phyloP scores from a whole-genome alignment of 768 basidiomycete species.

The Strobilomyces dryophilus region DNA sequence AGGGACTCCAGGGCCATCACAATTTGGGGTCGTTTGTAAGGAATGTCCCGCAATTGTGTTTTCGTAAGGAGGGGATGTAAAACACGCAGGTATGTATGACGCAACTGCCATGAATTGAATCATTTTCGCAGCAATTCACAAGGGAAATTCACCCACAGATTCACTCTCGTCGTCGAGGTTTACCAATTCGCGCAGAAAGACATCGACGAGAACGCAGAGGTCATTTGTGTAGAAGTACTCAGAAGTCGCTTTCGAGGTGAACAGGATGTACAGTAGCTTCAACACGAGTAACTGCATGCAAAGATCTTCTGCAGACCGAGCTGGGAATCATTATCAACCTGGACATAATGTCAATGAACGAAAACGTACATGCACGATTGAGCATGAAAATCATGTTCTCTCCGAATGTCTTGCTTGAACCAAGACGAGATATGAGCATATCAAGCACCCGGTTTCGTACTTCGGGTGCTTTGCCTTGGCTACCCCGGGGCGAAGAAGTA shows the following conservation, averaged over 20 bases:
- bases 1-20: slow-evolving; percentile 78
- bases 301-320: slow-evolving; percentile 81
- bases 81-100: slow-evolving; percentile 96
- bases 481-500: slow-evolving; percentile 18
- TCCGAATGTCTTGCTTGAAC: slow-evolving; percentile 91
- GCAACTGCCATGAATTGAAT: slow-evolving; percentile 48
- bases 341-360: background rate
- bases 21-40: slow-evolving; percentile 92
- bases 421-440: slow-evolving; percentile 78
- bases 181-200: slow-evolving; percentile 90
- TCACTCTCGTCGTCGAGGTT: slow-evolving; percentile 93
- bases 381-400: slow-evolving; percentile 99
- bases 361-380: slow-evolving; percentile 79
- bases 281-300: slow-evolving; percentile 94
- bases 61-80: slow-evolving; percentile 92
- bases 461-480: slow-evolving; percentile 34
- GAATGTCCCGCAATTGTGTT: slow-evolving; percentile 79
- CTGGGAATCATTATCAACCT: slow-evolving; percentile 37
- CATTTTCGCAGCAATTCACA: background rate
- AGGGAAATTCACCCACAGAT: slow-evolving; percentile 53
- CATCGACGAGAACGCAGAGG: slow-evolving; percentile 91
- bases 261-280: slow-evolving; percentile 91
- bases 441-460: slow-evolving; percentile 74
- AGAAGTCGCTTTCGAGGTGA: slow-evolving; percentile 87
- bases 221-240: slow-evolving; percentile 99